Evolutionary conservation across 495 filamentous ascomycete species (phyloP).

Genomic region (Melanomma pulvis-pyrius): DNA sequence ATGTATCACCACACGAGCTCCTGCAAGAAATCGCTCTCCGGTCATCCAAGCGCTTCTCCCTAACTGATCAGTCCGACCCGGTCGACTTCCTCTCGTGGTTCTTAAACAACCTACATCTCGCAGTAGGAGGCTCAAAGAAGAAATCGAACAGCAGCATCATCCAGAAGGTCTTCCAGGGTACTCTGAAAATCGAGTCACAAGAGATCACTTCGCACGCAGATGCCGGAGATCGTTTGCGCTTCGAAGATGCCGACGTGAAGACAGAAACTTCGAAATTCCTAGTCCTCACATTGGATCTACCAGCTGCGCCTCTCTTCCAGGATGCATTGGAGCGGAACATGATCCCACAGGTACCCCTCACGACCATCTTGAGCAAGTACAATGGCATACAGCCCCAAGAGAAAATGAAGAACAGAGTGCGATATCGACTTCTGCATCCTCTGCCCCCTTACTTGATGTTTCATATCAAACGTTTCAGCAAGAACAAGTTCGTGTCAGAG

Average conservation of each 20-base stretch:
- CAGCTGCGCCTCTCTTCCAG: slow-evolving; percentile 93
- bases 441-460: slow-evolving; percentile 90
- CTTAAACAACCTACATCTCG: slow-evolving; percentile 89
- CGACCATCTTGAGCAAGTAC: slow-evolving; percentile 90
- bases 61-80: slow-evolving; percentile 90
- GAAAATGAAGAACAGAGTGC: slow-evolving; percentile 77
- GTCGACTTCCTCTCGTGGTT: slow-evolving; percentile 98
- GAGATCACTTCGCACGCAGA: slow-evolving; percentile 91
- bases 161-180: slow-evolving; percentile 91
- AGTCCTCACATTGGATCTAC: slow-evolving; percentile 89
- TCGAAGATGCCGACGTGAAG: slow-evolving; percentile 88
- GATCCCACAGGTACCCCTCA: slow-evolving; percentile 92
- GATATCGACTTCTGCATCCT: slow-evolving; percentile 90
- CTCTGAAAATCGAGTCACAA: slow-evolving; percentile 88
- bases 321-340: slow-evolving; percentile 88
- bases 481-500: slow-evolving; percentile 93
- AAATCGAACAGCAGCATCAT: slow-evolving; percentile 81
- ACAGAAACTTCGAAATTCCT: slow-evolving; percentile 76
- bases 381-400: slow-evolving; percentile 88
- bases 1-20: slow-evolving; percentile 96
- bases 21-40: slow-evolving; percentile 90
- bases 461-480: slow-evolving; percentile 95
- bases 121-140: slow-evolving; percentile 85
- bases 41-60: slow-evolving; percentile 88
- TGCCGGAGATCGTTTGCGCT: slow-evolving; percentile 82